phyloP scores from a whole-genome alignment of 2,329 filamentous ascomycete species.

The Lachnellula occidentalis region DNA sequence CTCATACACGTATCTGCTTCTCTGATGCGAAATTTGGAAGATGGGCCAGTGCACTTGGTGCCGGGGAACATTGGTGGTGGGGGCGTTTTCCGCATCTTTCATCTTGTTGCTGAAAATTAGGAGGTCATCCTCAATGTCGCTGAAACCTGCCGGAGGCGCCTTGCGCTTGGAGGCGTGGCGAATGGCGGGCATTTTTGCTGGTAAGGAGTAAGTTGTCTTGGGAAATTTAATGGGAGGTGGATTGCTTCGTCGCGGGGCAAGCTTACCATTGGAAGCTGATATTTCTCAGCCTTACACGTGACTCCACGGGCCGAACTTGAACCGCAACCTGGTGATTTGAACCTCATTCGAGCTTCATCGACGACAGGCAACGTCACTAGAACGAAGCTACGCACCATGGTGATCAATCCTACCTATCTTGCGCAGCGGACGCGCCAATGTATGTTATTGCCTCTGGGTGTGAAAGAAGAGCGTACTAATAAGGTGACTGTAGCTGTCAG shows the following conservation, averaged over 20 bases:
- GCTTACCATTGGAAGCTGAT: slow-evolving; percentile 2
- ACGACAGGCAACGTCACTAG: slow-evolving; percentile 1
- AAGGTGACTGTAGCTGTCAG: slow-evolving; percentile 60
- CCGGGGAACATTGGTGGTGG: slow-evolving; percentile 71
- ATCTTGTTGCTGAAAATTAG: slow-evolving; percentile 85
- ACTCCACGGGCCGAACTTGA: slow-evolving; percentile 4
- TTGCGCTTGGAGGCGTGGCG: slow-evolving; percentile 72
- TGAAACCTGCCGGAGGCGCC: slow-evolving; percentile 79
- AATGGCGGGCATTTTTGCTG: slow-evolving; percentile 63
- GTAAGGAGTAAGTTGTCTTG: no score
- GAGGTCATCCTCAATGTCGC: slow-evolving; percentile 81
- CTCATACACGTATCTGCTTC: slow-evolving; percentile 90
- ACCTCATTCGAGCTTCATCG: slow-evolving; percentile 17
- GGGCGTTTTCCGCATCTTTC: slow-evolving; percentile 91
- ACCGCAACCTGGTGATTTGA: not conserved
- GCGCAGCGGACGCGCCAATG: slow-evolving; percentile 75
- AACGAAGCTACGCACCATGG: slow-evolving; percentile 49
- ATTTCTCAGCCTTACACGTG: slow-evolving; percentile 18
- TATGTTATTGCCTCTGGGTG: slow-evolving; percentile 39
- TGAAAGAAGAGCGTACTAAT: slow-evolving; percentile 40
- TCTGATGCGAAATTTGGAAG: slow-evolving; percentile 93
- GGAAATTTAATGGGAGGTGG: not conserved
- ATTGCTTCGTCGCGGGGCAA: not conserved
- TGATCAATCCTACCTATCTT: slow-evolving; percentile 90
- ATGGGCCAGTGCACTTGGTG: slow-evolving; percentile 95